A percentile compares a stretch with the other conserved stretches of the same genome.
Conservation (phyloP, 139 green algal species). For the Deuterostichococcus epilithicus region DNA sequence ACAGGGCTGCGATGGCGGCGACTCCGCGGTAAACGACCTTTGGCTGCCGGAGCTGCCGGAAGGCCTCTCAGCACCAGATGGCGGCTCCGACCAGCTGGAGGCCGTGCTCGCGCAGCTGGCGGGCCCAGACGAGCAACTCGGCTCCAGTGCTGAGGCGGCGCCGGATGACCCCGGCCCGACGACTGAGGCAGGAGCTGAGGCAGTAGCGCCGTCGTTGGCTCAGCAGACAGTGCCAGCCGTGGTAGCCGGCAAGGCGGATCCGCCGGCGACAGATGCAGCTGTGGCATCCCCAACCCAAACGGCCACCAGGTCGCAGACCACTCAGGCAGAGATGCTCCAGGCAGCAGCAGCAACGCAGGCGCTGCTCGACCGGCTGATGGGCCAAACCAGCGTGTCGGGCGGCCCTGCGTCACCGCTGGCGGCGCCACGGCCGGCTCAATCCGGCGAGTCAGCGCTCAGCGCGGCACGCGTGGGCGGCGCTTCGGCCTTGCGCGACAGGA, state of each 20-base stretch:
- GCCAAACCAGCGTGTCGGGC: no score
- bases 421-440: not conserved
- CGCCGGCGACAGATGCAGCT: no score
- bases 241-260: no score
- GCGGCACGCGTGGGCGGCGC: conserved; percentile 3
- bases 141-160: not conserved
- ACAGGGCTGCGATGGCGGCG: not conserved
- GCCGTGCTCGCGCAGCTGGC: not conserved
- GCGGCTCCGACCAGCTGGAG: not conserved
- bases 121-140: not conserved
- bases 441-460: conserved; percentile 1
- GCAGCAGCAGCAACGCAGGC: no score
- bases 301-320: no score
- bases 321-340: no score
- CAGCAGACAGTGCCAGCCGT: no score
- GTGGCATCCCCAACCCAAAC: no score
- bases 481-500: not conserved
- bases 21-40: not conserved
- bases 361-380: no score
- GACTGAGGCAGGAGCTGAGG: no score
- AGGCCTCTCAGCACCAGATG: not conserved
- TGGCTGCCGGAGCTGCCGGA: not conserved
- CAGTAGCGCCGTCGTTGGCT: no score
- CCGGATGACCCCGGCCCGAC: not conserved
- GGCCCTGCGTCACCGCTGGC: no score